phyloP scores from a whole-genome alignment of 1,139 yeast species.

The Yamadazyma spencermartinsiae region DNA sequence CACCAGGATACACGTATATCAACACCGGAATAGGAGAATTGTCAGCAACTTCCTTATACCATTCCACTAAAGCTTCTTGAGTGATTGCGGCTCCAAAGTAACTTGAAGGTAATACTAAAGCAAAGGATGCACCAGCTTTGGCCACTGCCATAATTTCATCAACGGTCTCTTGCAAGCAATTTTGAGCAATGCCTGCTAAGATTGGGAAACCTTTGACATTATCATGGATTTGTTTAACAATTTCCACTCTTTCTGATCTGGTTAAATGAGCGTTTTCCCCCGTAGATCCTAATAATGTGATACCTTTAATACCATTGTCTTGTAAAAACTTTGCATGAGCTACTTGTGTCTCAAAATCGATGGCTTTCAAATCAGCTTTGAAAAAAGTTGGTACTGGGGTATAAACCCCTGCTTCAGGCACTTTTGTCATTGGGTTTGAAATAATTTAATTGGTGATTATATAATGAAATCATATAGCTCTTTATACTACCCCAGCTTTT shows the following conservation, averaged over 20 bases:
- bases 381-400: constrained; percentile 43
- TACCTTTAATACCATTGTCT: constrained; percentile 32
- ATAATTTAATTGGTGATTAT: background rate
- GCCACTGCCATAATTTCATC: constrained; percentile 36
- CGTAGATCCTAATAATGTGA: constrained; percentile 37
- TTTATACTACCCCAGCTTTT: background rate
- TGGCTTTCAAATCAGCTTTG: constrained; percentile 26
- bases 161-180: constrained; percentile 39
- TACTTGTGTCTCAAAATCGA: constrained; percentile 34
- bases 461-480: background rate
- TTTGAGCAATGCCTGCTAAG: constrained; percentile 47
- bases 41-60: constrained; percentile 47
- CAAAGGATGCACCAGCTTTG: constrained; percentile 45
- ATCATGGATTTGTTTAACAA: constrained; percentile 32
- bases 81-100: constrained; percentile 44
- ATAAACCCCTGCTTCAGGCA: constrained; percentile 24
- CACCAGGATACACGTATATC: constrained; percentile 54
- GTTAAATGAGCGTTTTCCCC: constrained; percentile 52
- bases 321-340: constrained; percentile 35
- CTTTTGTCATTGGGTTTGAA: constrained; percentile 1
- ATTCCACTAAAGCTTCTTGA: constrained; percentile 44
- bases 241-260: constrained; percentile 36
- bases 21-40: constrained; percentile 43
- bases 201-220: constrained; percentile 40
- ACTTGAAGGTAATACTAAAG: constrained; percentile 46